Evolutionary conservation across 768 basidiomycete species (phyloP), one percentile per base, ranked within the genome.

Genomic region (Postia placenta): DNA sequence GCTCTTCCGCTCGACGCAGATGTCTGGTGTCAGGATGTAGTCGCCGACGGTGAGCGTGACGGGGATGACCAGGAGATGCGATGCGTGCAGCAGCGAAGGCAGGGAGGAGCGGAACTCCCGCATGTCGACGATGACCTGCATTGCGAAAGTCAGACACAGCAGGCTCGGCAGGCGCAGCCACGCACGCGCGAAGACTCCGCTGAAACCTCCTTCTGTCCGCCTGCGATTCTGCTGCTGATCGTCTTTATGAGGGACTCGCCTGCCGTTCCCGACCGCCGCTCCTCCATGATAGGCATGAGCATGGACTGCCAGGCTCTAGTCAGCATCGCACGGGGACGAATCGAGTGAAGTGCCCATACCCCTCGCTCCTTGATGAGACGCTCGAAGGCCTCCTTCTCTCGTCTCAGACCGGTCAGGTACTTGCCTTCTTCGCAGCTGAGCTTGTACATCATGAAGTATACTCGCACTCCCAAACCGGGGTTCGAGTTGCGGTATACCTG

Each of bases 1-100:
- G 56, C 94, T 94, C 71, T 99, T 99, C 49, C 95, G 74, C 67
- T 99, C 96, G 2, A 99, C 87, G 54, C 91, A 94, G 54, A 98
- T 94, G 52, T 95, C 91, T 0, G 95, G 96, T 1, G 90, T 87
- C 40, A 98, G 69, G 47, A 99, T 87, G 60, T 99, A 99, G 66
- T 99, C 96, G 2, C 96, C 96, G 2, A 98, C 87, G 0, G 88
- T 92, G 52, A 99, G 71, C 0, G 94, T 98, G 0, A 87, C 86
- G 0, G 96, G 95, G n/a, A 93, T 73, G 36, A 97, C 81, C 27
- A 85, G 69, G 36, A 95, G 67, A 38, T 77, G 76, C 0, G 89
- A 77, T 0, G 89, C 92, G 59, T 98, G 92, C 6, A 98, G 71
- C 4, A 99, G 65, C 0, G 90, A 93, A 0, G 94, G 96, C 9